Evolutionary conservation across 768 basidiomycete genomes (phyloP).

Genomic region (Rhodotorula graminis): DNA sequence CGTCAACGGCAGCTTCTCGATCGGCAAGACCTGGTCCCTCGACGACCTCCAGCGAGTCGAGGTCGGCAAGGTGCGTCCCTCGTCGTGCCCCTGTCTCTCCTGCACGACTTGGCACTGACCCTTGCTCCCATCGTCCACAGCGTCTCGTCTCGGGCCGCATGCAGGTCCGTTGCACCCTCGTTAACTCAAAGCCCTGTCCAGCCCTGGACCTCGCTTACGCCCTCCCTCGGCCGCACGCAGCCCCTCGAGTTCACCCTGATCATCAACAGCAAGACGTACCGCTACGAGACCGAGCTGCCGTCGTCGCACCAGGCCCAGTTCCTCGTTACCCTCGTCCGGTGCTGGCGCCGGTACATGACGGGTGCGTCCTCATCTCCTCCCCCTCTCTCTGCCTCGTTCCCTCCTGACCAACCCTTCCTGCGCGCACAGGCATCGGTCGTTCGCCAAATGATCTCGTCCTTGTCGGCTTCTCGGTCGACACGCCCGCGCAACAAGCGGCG

Average conservation of each 20-base stretch:
- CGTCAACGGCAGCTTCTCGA: conserved; percentile 86
- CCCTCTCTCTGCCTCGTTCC: background rate
- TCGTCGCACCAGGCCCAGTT: conserved; percentile 36
- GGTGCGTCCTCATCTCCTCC: background rate
- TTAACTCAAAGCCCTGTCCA: too few relatives aligned
- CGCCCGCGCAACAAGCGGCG: background rate
- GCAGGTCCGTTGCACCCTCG: conserved; percentile 2
- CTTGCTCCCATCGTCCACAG: too few relatives aligned
- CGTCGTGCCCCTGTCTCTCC: too few relatives aligned
- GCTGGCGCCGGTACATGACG: conserved; percentile 35
- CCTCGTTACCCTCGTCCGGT: conserved; percentile 35
- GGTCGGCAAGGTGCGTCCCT: conserved; percentile 58
- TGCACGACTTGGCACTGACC: too few relatives aligned
- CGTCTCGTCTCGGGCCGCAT: background rate
- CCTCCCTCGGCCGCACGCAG: conserved; percentile 17
- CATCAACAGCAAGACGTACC: conserved; percentile 32
- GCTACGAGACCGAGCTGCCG: conserved; percentile 38
- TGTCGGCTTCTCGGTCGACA: conserved; percentile 37
- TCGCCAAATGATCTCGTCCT: conserved; percentile 14
- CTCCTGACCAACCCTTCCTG: too few relatives aligned
- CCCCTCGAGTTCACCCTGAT: conserved; percentile 37
- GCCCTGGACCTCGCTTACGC: too few relatives aligned
- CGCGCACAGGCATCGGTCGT: conserved; percentile 8
- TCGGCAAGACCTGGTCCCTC: conserved; percentile 93
- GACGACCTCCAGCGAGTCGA: conserved; percentile 75